Conservation (phyloP, 768 basidiomycete species). For the Suillus clintonianus region DNA sequence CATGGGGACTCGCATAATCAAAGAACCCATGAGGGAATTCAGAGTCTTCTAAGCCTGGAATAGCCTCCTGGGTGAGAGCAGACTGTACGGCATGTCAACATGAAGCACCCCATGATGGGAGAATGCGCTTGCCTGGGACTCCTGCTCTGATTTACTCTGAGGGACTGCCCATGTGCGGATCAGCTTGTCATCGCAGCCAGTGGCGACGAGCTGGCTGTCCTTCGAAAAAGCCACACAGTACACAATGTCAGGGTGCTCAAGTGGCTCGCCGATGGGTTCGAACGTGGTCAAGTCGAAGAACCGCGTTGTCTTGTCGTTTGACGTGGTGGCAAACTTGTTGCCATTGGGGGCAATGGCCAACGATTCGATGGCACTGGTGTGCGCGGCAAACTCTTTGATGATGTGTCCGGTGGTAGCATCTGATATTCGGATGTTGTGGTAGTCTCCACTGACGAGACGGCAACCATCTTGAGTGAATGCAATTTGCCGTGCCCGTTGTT, state of each 20-base stretch:
- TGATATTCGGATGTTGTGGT: background rate
- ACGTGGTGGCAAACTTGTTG: conserved; percentile 9
- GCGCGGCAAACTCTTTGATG: background rate
- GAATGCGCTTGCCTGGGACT: background rate
- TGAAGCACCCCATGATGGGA: background rate
- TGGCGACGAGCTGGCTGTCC: conserved; percentile 64
- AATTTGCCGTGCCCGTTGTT: background rate
- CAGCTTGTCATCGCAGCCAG: conserved; percentile 72
- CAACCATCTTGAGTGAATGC: background rate
- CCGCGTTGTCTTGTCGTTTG: conserved; percentile 10
- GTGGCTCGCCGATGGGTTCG: background rate
- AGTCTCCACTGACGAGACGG: background rate
- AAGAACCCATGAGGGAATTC: background rate
- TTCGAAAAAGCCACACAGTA: background rate
- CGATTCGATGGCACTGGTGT: background rate
- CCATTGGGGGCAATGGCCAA: background rate
- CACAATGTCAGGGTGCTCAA: background rate
- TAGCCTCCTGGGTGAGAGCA: too few relatives aligned
- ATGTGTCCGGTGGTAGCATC: background rate
- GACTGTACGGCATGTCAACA: background rate
- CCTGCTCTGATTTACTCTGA: too few relatives aligned
- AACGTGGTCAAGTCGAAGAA: background rate
- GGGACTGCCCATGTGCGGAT: conserved; percentile 88
- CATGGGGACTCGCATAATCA: background rate
- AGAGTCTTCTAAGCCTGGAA: too few relatives aligned